A percentile compares a stretch with the other conserved stretches of the same genome.
These are phyloP conservation scores for Colletotrichum siamense DNA, from an alignment of 2,329 filamentous ascomycete genomes.

Conservation along the genomic window DNA sequence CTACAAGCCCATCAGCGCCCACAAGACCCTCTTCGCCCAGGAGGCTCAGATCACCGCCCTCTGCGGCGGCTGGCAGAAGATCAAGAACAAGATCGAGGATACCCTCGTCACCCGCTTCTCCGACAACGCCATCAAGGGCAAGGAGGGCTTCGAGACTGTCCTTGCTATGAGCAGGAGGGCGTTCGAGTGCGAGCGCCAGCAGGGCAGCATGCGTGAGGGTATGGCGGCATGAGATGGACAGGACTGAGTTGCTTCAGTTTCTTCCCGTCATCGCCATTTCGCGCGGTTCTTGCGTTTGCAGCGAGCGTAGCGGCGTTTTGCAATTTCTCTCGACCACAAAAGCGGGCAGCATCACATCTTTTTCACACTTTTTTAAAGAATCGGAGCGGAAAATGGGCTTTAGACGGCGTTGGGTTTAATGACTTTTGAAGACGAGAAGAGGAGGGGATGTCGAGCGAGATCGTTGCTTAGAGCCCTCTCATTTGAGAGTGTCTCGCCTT, in stretches of 20 bases:
- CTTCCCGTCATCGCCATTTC: background rate
- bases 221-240: background rate
- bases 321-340: background rate
- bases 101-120: slow-evolving; percentile 86
- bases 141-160: slow-evolving; percentile 94
- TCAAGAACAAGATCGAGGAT: slow-evolving; percentile 96
- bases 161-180: slow-evolving; percentile 91
- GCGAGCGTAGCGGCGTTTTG: background rate
- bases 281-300: background rate
- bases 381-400: background rate
- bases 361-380: background rate
- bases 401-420: slow-evolving; percentile 7
- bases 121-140: slow-evolving; percentile 89
- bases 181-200: slow-evolving; percentile 78
- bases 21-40: slow-evolving; percentile 83
- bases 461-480: background rate
- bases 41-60: slow-evolving; percentile 92
- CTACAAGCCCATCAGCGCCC: slow-evolving; percentile 69
- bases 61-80: slow-evolving; percentile 95
- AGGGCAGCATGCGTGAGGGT: slow-evolving; percentile 7
- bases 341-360: slow-evolving; percentile 12
- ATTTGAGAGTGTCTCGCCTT: background rate
- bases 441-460: background rate
- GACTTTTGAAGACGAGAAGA: background rate
- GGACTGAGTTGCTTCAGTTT: background rate